Percentiles rank a stretch among this genome's conserved stretches.
These are phyloP conservation scores for Wallacemonas sp. DNA, from an alignment of 208 protist species.

Conservation along the genomic window DNA sequence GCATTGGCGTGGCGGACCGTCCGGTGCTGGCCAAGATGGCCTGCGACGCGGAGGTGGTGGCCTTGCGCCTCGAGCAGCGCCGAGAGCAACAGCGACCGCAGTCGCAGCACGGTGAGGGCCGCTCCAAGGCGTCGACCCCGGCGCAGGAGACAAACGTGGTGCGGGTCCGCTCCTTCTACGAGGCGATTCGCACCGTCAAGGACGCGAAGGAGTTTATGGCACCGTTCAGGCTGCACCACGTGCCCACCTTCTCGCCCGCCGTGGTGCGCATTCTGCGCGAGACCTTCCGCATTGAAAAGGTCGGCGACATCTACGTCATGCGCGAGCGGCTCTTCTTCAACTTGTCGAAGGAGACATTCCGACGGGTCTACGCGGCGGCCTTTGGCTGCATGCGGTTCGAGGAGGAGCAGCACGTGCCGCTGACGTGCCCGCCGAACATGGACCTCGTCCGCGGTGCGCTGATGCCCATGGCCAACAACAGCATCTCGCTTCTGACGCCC, in stretches of 20 bases:
- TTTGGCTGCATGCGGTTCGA: slow-evolving; percentile 58
- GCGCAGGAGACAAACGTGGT: slow-evolving; percentile 17
- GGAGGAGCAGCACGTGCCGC: slow-evolving; percentile 34
- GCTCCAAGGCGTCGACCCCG: background rate
- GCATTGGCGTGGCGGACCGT: slow-evolving; percentile 64
- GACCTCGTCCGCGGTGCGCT: background rate
- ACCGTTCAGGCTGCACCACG: slow-evolving; percentile 39
- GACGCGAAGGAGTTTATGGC: slow-evolving; percentile 47
- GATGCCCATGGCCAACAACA: slow-evolving; percentile 35
- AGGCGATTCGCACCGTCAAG: slow-evolving; percentile 38
- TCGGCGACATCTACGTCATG: slow-evolving; percentile 41
- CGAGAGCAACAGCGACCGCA: background rate
- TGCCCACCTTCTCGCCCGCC: slow-evolving; percentile 59
- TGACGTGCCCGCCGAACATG: slow-evolving; percentile 37
- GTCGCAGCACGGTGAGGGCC: background rate
- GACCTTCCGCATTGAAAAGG: slow-evolving; percentile 63
- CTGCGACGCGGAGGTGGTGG: slow-evolving; percentile 58
- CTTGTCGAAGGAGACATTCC: slow-evolving; percentile 48
- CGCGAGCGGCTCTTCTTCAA: slow-evolving; percentile 49
- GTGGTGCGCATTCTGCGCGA: slow-evolving; percentile 56
- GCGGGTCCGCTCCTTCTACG: slow-evolving; percentile 51
- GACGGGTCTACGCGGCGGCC: slow-evolving; percentile 37
- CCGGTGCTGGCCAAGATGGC: slow-evolving; percentile 84
- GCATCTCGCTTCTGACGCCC: slow-evolving; percentile 37
- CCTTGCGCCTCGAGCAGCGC: slow-evolving; percentile 15